These are phyloP conservation scores for Gaultheria prostrata DNA, from an alignment of 148 eudicot genomes.

Conservation along the genomic window DNA sequence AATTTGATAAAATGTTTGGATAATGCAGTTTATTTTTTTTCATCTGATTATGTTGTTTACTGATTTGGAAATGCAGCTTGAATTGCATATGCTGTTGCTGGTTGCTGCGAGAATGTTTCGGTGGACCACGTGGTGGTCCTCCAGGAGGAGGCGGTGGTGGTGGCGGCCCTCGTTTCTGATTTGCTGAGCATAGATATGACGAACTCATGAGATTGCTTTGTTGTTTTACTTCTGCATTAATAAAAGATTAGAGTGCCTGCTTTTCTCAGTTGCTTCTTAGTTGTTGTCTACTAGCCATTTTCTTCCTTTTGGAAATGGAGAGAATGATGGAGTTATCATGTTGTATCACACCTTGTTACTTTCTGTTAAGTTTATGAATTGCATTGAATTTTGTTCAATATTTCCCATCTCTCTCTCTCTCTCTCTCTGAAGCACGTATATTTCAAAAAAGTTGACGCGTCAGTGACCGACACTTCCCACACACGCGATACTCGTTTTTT, in stretches of 20 bases:
- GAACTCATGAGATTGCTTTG: background rate
- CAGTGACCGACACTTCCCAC: too few species aligned
- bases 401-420: background rate
- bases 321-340: background rate
- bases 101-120: conserved; percentile 26
- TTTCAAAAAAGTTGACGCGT: too few species aligned
- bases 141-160: conserved; percentile 10
- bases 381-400: background rate
- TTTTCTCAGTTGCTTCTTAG: background rate
- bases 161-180: conserved; percentile 7
- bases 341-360: background rate
- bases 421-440: background rate
- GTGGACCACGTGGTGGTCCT: conserved; percentile 13
- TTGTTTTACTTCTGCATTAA: background rate
- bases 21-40: background rate
- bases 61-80: conserved; percentile 21
- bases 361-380: background rate
- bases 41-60: background rate
- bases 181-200: background rate
- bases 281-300: background rate
- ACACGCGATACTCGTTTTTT: too few species aligned
- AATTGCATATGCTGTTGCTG: conserved; percentile 31
- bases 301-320: background rate
- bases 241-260: background rate
- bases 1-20: background rate